Base-by-base conservation (phyloP, 2,329 filamentous ascomycete genomes). In the Monosporascus sp. region DNA sequence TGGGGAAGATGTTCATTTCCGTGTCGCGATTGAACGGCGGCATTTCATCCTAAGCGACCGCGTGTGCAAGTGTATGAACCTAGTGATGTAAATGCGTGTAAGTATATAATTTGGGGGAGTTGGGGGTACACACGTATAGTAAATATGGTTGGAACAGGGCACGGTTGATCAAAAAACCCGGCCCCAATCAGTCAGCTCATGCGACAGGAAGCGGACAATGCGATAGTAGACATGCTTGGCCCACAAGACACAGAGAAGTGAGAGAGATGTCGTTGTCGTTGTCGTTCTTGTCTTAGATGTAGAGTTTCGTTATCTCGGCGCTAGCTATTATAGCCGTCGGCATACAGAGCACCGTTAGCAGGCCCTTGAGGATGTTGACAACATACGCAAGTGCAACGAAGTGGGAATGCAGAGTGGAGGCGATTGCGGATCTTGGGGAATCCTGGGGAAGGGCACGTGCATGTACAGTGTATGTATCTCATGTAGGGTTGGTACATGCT, bases 1-100 rank as follows among this genome's bases (percentile, higher is more conserved):
- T 70, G 57, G 79, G 78, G 64, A 82, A 76, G 46, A 78, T 79
- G 62, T 80, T 81, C 64, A 86, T 74, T 64, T 82, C 78, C 61
- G 82, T 72, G 53, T 65, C 63, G 51, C 58, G 59, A 54, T 57
- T 64, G 41, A 61, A 62, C 27, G 64, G 56, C 54, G 63, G 60
- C 64, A 73, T 72, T 72, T 72, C 76, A 56, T 56, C 49, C 50
- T 14, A 35, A 35, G 11, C 9, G 31, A 35, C 31, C 5, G 9
- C 9, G 11, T 35, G 11, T 35, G 4, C 31, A 35, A 35, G 31
- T 35, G 31, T 9, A 35, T 14, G 31, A 14, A 14, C 31, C 3
- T 14, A 35, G 31, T 14, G 31, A 35, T 14, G 31, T 35, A 35
- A 31, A 31, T 31, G 11, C 11, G 31, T 35, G 31, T 35, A 18